phyloP scores from a whole-genome alignment of 306 rosid species.

The Ormosia semicastrata region DNA sequence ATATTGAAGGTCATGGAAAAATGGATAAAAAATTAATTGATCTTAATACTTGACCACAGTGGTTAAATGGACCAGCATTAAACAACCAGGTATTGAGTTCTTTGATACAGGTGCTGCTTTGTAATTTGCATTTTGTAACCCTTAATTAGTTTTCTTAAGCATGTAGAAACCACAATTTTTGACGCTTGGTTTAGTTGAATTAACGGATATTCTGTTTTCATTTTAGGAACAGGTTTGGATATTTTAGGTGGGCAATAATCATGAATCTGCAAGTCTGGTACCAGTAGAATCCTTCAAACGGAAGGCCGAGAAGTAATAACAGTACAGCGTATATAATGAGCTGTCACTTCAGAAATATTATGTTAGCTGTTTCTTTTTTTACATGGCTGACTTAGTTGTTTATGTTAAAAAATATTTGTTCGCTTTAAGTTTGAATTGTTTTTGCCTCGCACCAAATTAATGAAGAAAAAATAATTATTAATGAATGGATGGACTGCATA shows the following conservation, averaged over 20 bases:
- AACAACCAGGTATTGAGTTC: conserved; percentile 37
- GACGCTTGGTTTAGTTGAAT: not conserved
- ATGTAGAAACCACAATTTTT: not conserved
- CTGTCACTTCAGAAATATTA: not conserved
- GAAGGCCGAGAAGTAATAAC: conserved; percentile 28
- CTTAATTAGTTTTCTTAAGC: not conserved
- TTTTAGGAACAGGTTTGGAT: conserved; percentile 33
- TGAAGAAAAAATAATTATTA: not conserved
- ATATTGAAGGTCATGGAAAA: conserved; percentile 29
- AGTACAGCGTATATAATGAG: conserved; percentile 5
- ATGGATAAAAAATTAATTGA: conserved; percentile 46
- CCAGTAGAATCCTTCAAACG: conserved; percentile 32
- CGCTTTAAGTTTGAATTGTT: not conserved
- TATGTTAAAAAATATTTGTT: not conserved
- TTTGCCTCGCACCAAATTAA: not conserved
- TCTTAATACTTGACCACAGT: conserved; percentile 48
- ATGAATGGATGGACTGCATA: not conserved
- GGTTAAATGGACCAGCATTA: conserved; percentile 40
- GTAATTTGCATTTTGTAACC: not conserved
- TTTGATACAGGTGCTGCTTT: not conserved
- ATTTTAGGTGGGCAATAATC: conserved; percentile 33
- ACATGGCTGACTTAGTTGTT: not conserved
- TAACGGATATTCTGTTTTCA: not conserved
- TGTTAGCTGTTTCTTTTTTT: not conserved
- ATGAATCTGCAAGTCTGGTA: conserved; percentile 34